Evolutionary conservation across 2,329 filamentous ascomycete genomes (phyloP).

Genomic region (Didymella sp.): DNA sequence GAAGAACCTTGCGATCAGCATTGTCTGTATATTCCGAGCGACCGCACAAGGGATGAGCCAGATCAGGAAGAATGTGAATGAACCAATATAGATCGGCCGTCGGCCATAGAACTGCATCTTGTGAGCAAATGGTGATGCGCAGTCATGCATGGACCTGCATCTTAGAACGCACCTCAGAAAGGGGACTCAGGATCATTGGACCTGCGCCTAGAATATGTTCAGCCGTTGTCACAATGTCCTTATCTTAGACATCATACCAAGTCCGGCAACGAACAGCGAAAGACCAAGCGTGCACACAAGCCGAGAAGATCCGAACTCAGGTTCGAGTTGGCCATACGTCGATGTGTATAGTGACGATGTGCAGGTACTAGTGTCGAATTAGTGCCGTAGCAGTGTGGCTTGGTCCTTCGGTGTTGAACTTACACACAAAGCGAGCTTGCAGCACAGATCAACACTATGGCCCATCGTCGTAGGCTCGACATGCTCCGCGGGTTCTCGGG

Average conservation of each 20-base stretch:
- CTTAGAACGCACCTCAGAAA: constrained; percentile 54
- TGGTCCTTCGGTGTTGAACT: constrained; percentile 52
- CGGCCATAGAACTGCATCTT: constrained; percentile 76
- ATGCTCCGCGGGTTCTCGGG: constrained; percentile 77
- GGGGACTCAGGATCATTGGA: constrained; percentile 63
- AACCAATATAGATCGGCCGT: constrained; percentile 77
- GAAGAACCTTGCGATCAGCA: constrained; percentile 80
- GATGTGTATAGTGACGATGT: constrained; percentile 88
- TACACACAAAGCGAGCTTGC: constrained; percentile 82
- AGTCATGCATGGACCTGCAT: constrained; percentile 16
- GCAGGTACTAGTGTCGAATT: constrained; percentile 67
- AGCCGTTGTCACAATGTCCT: no score
- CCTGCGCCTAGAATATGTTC: constrained; percentile 65
- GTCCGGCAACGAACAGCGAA: constrained; percentile 83
- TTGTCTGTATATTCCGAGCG: constrained; percentile 79
- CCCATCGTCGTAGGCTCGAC: constrained; percentile 73
- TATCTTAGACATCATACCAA: no score
- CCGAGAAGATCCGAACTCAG: constrained; percentile 74
- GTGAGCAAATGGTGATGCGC: constrained; percentile 6
- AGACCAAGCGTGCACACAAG: constrained; percentile 81
- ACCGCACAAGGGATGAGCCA: constrained; percentile 84
- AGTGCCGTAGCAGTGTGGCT: constrained; percentile 9
- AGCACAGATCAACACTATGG: constrained; percentile 77
- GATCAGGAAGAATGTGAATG: constrained; percentile 76
- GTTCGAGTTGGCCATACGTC: constrained; percentile 78